A percentile compares a stretch with the other conserved stretches of the same genome.
phyloP scores from a whole-genome alignment of 2,329 filamentous ascomycete species.

The Drechslerella stenobrocha region DNA sequence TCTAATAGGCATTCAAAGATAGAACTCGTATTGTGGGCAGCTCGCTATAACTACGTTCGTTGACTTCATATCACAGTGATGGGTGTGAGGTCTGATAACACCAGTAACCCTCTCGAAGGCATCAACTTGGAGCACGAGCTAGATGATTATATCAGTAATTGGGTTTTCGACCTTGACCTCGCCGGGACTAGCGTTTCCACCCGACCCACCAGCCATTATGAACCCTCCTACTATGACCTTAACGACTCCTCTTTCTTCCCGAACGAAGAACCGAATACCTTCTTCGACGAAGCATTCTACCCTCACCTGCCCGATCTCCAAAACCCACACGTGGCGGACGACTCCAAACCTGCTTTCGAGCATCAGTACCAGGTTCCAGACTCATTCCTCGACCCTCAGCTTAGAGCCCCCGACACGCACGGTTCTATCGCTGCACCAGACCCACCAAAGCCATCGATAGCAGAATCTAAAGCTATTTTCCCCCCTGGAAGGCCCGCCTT shows the following conservation, averaged over 20 bases:
- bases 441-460: background rate
- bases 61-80: slow-evolving; percentile 5
- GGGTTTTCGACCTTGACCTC: slow-evolving; percentile 1
- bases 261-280: slow-evolving; percentile 6
- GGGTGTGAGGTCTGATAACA: slow-evolving; percentile 6
- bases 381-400: slow-evolving; percentile 25
- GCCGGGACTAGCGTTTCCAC: background rate
- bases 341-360: background rate
- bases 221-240: background rate
- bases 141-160: slow-evolving; percentile 37
- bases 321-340: background rate
- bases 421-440: too few species aligned
- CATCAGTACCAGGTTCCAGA: slow-evolving; percentile 10
- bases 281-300: slow-evolving; percentile 34
- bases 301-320: background rate
- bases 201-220: too few species aligned
- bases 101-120: slow-evolving; percentile 4
- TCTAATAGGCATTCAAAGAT: slow-evolving; percentile 6
- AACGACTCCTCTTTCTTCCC: too few species aligned
- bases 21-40: slow-evolving; percentile 6
- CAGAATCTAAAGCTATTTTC: background rate
- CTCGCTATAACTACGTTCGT: background rate
- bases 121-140: slow-evolving; percentile 25
- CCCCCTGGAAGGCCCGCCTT: background rate
- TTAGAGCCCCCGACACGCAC: too few species aligned